Base-by-base conservation (phyloP, 208 protist species). In the Trypanosomatidae sp. region DNA sequence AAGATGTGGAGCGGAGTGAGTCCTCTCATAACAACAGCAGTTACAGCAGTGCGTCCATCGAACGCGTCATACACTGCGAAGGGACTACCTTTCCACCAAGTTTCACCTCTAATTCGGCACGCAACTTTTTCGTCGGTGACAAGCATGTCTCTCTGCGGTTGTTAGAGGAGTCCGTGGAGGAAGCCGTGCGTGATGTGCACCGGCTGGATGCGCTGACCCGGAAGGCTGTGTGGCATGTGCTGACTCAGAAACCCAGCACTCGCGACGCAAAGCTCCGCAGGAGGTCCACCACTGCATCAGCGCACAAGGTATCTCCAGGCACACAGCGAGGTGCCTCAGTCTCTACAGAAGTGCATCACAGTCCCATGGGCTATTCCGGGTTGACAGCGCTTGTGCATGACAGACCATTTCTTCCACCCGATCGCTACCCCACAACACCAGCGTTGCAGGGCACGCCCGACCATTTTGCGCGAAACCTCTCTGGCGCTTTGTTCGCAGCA, bases 141-240 rank as follows among this genome's bases (percentile, higher is more conserved):
- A 53, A 60, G 25, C 66, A 39, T 15, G 68, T 69, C 33, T 72
- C 73, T 0, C 70, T 83, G 30, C 66, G 73, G 30, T 65, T 83
- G 17, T 71, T 94, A 52, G 33, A 69, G 30, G 56, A 66, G 36
- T 77, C 81, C 10, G 67, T 91, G 28, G 62, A 49, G 62, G 81
- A 76, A 73, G 80, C 83, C 36, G 69, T 86, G 62, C 66, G 73
- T 17, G 83, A 82, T 39, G 74, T 94, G 19, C 74, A 70, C 3
- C 83, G 77, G 17, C 62, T 87, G 53, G 81, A 81, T 44, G 64
- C 64, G 52, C 77, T 94, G 55, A 87, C 85, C 66, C 64, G 91
- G 5, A 80, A 85, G 53, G 84, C 89, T 2, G 86, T 91, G 36
- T 94, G 86, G 86, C 81, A 91, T 50, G 74, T 76, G 46, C 62